These are phyloP conservation scores for Suhomyces guaymorum DNA, from an alignment of 1,139 yeast species.

Conservation along the genomic window DNA sequence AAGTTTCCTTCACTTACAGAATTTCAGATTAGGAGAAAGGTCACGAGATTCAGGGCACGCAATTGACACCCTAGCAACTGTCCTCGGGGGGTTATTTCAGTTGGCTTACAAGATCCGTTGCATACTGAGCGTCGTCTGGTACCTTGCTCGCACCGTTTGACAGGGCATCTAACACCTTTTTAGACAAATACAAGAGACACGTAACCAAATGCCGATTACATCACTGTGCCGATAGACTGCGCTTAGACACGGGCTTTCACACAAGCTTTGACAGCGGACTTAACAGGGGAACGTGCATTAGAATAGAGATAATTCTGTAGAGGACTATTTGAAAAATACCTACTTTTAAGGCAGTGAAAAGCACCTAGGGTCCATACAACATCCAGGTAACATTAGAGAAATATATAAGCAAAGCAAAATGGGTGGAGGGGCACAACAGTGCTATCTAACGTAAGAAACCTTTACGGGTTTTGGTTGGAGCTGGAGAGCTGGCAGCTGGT, in stretches of 20 bases:
- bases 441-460: constrained; percentile 56
- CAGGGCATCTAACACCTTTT: background rate
- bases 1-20: constrained; percentile 6
- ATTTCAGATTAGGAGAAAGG: background rate
- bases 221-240: no score
- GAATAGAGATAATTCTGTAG: background rate
- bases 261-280: background rate
- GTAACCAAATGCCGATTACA: no score
- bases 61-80: background rate
- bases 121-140: background rate
- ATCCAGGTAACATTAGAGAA: background rate
- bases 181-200: no score
- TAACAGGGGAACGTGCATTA: background rate
- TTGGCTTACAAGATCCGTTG: background rate
- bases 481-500: constrained; percentile 38
- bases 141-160: background rate
- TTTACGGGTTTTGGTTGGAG: constrained; percentile 55
- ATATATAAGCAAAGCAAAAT: background rate
- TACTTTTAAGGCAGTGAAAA: no score
- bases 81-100: no score
- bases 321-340: no score
- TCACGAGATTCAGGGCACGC: constrained; percentile 7
- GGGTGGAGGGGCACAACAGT: background rate
- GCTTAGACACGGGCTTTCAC: no score
- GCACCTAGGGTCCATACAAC: no score